Conservation (phyloP, 345 rosid species). For the Citrus cavaleriei region DNA sequence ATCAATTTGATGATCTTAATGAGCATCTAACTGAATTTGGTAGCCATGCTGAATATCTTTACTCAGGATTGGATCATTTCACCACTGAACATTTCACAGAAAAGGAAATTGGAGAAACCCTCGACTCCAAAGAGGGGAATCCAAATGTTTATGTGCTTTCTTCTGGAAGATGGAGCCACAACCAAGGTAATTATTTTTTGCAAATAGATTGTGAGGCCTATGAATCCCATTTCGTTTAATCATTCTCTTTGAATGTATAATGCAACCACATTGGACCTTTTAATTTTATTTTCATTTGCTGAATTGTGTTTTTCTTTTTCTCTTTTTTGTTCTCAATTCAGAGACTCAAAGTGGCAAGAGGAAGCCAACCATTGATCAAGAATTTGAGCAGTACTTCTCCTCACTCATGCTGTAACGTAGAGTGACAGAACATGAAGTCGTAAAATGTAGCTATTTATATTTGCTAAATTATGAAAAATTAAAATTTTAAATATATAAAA, state of each 20-base stretch:
- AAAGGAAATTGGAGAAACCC: constrained; percentile 42
- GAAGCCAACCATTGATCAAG: constrained; percentile 90
- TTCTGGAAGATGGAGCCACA: constrained; percentile 63
- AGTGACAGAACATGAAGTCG: background rate
- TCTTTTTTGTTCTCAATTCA: constrained; percentile 27
- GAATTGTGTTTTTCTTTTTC: background rate
- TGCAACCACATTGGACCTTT: background rate
- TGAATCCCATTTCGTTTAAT: background rate
- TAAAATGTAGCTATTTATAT: too few species aligned
- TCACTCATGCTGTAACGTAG: constrained; percentile 58
- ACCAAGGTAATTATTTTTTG: constrained; percentile 45
- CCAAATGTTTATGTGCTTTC: constrained; percentile 50
- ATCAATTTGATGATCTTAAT: constrained; percentile 19
- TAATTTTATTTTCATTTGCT: background rate
- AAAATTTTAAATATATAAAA: too few species aligned
- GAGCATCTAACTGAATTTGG: constrained; percentile 27
- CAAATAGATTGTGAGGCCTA: background rate
- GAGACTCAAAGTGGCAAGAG: constrained; percentile 32
- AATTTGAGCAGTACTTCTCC: constrained; percentile 87
- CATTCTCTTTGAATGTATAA: background rate
- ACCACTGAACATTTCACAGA: constrained; percentile 36
- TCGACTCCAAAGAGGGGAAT: constrained; percentile 26
- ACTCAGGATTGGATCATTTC: constrained; percentile 29
- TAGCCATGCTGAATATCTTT: constrained; percentile 17
- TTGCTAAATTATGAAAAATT: too few species aligned